A percentile compares a stretch with the other conserved stretches of the same genome.
These are phyloP conservation scores for Curvularia sp. DNA, from an alignment of 2,329 filamentous ascomycete genomes.

Conservation along the genomic window DNA sequence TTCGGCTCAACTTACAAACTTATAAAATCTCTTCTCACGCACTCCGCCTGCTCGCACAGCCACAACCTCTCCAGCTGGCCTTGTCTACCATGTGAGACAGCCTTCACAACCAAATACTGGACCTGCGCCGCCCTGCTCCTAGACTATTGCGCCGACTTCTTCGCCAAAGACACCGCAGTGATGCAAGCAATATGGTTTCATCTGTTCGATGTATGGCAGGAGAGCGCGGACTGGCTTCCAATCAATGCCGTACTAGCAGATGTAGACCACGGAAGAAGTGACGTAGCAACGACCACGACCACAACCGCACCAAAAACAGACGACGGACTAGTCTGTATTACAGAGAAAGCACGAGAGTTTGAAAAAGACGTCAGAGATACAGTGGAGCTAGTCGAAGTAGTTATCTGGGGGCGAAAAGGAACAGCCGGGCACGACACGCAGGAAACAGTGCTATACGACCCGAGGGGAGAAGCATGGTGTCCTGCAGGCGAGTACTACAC, in stretches of 20 bases:
- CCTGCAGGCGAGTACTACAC: conserved; percentile 10
- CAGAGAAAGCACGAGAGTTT: conserved; percentile 8
- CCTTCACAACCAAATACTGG: conserved; percentile 27
- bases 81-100: conserved; percentile 12
- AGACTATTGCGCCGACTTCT: conserved; percentile 46
- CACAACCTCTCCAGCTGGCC: conserved; percentile 8
- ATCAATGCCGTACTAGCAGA: conserved; percentile 11
- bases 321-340: not conserved
- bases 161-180: conserved; percentile 20
- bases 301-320: not conserved
- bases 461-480: conserved; percentile 6
- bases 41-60: conserved; percentile 7
- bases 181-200: conserved; percentile 43
- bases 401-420: conserved; percentile 10
- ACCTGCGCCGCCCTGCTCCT: conserved; percentile 26
- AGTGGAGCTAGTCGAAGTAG: conserved; percentile 6
- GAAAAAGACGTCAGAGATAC: conserved; percentile 1
- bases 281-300: not conserved
- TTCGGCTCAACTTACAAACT: conserved; percentile 16
- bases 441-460: conserved; percentile 20
- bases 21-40: conserved; percentile 22
- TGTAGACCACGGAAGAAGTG: not conserved
- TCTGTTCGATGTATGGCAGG: conserved; percentile 36
- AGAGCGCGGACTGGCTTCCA: conserved; percentile 9
- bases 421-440: not conserved